These are phyloP conservation scores for Pilatotrama ljubarskyi DNA, from an alignment of 768 basidiomycete genomes.

Conservation along the genomic window DNA sequence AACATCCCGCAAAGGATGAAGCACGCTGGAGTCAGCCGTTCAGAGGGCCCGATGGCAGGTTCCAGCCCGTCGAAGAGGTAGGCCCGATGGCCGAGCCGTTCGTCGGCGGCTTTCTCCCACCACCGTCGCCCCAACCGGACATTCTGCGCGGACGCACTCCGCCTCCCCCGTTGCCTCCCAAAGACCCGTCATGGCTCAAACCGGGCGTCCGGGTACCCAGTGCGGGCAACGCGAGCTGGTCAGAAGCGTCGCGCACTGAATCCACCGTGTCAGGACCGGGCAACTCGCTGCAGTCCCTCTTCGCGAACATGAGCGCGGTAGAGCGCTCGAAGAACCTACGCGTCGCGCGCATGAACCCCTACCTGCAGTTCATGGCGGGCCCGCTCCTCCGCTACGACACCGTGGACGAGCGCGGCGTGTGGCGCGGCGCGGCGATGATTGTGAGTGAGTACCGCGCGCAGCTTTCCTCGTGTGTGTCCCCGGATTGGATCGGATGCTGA, in stretches of 20 bases:
- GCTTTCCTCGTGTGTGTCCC: not conserved
- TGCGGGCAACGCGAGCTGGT: slow-evolving; percentile 9
- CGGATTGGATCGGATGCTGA: slow-evolving; percentile 5
- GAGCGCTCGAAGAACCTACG: slow-evolving; percentile 63
- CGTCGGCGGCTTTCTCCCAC: slow-evolving; percentile 55
- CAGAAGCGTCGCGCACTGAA: slow-evolving; percentile 7
- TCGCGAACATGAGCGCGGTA: slow-evolving; percentile 53
- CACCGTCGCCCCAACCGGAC: slow-evolving; percentile 33
- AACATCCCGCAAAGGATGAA: slow-evolving; percentile 22
- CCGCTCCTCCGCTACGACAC: slow-evolving; percentile 92
- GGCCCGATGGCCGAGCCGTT: slow-evolving; percentile 62
- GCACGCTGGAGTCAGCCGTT: slow-evolving; percentile 29
- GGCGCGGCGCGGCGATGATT: slow-evolving; percentile 86
- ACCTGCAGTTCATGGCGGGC: slow-evolving; percentile 90
- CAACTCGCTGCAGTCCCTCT: slow-evolving; percentile 9
- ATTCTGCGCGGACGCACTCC: slow-evolving; percentile 8
- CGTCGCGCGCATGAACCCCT: slow-evolving; percentile 72
- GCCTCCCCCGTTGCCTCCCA: slow-evolving; percentile 51
- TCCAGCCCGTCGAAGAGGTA: slow-evolving; percentile 56
- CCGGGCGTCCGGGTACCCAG: slow-evolving; percentile 8
- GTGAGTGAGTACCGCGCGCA: slow-evolving; percentile 64
- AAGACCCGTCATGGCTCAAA: slow-evolving; percentile 36
- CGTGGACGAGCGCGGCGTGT: slow-evolving; percentile 70
- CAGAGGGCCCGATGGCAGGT: slow-evolving; percentile 51
- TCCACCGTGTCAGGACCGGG: slow-evolving; percentile 5